Conservation (phyloP, 1,284 basidiomycete species). For the Tilletiopsis washingtonensis region DNA sequence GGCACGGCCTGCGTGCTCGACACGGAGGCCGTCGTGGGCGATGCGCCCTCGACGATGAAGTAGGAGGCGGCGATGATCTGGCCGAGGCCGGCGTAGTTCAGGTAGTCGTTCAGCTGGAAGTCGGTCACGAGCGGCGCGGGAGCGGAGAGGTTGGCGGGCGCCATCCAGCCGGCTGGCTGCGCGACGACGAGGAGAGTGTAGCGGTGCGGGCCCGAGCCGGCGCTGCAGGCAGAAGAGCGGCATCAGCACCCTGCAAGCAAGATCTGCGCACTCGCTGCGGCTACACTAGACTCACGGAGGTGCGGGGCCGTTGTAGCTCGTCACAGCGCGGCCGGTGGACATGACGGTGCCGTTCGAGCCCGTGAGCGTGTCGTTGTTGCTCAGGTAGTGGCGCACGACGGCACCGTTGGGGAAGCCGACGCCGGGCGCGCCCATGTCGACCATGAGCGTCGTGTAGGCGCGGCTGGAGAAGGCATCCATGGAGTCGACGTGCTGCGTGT, state of each 20-base stretch:
- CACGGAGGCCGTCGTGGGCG: neutral
- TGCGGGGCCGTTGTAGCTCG: neutral
- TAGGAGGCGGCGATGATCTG: constrained; percentile 10
- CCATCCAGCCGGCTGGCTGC: constrained; percentile 5
- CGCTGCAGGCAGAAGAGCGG: too few relatives aligned
- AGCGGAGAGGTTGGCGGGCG: constrained; percentile 2
- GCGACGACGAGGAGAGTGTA: constrained; percentile 7
- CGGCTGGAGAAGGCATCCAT: neutral
- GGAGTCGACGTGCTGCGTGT: neutral
- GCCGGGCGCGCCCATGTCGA: neutral
- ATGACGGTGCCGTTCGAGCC: neutral
- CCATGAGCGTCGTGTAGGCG: neutral
- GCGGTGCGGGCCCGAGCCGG: constrained; percentile 6
- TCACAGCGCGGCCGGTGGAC: neutral
- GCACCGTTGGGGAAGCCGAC: neutral
- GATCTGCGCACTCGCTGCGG: too few relatives aligned
- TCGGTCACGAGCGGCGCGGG: neutral
- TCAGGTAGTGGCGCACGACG: neutral
- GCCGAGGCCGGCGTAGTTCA: constrained; percentile 6
- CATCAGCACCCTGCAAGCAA: too few relatives aligned
- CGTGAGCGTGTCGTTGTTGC: neutral
- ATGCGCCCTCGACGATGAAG: constrained; percentile 3
- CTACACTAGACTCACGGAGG: too few relatives aligned
- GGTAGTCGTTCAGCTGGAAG: constrained; percentile 1
- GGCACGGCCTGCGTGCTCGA: neutral